Base-by-base conservation (phyloP, 345 rosid genomes). In the Salix viminalis region DNA sequence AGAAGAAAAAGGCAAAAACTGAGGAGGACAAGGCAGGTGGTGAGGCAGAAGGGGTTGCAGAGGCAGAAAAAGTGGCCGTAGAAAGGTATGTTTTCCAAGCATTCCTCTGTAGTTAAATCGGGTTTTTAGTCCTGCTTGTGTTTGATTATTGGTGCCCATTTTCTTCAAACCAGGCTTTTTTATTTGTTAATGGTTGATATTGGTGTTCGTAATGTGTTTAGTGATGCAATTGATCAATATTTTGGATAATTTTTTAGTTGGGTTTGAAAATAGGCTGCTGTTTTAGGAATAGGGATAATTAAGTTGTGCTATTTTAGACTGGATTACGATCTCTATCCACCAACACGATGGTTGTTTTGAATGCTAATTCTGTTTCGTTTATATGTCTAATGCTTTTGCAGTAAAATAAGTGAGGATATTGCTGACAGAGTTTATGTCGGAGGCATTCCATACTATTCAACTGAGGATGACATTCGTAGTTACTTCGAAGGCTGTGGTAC, bases 401-500 rank as follows among this genome's bases (percentile, higher is more conserved):
- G 97, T 81, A 86, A 79, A 76, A 78, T 58, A 61, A 87, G 72
- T 67, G 86, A 74, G 60, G 74, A 84, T 72, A 80, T 80, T 88
- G 86, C 93, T 71, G 83, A 79, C 6, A 91, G 88, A 86, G 79
- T 91, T 70, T 93, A 91, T 73, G 96, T 89, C 73, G 99, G 99
- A 7, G 99, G 99, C 62, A 91, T 95, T 82, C 99, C 97, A 24
- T 95, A 91, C 79, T 84, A 90, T 69, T 92, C 90, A 5, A 86
- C 88, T 1, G 98, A 95, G 81, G 96, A 90, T 79, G 99, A 93
- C 76, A 95, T 95, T 78, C 89, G 87, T 54, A 89, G 89, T 77
- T 93, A 79, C 89, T 96, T 96, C 69, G 94, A 87, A 87, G 75
- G 92, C 75, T 91, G 97, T 69, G 99, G 98, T 32, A 87, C 86